Percentiles rank a stretch among this genome's conserved stretches.
Evolutionary conservation across 305 asterid species (phyloP).

Genomic region (Ajuga reptans): DNA sequence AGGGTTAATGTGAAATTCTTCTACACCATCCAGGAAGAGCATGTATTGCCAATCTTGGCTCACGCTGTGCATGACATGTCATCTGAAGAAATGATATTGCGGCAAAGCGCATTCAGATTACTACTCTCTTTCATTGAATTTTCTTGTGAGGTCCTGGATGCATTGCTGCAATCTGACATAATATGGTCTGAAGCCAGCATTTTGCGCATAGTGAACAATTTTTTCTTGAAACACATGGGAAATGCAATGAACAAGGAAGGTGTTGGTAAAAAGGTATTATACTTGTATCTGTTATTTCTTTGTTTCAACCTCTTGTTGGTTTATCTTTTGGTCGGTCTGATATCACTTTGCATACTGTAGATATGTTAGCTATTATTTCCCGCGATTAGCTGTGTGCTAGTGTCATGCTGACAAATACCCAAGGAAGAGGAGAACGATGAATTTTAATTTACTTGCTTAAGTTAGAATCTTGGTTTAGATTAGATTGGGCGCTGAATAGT

Average conservation of each 20-base stretch:
- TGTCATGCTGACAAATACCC: not conserved
- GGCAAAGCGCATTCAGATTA: constrained; percentile 79
- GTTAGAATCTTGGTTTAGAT: not conserved
- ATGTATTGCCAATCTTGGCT: constrained; percentile 67
- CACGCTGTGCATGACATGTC: constrained; percentile 76
- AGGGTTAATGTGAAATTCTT: constrained; percentile 51
- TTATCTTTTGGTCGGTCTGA: not conserved
- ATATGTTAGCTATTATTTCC: no score
- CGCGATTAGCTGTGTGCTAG: not conserved
- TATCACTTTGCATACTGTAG: not conserved
- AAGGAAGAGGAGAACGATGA: not conserved
- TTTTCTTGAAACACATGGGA: constrained; percentile 84
- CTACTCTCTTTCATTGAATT: constrained; percentile 70
- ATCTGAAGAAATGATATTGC: constrained; percentile 67
- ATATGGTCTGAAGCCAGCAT: constrained; percentile 50
- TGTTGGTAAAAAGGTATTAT: constrained; percentile 61
- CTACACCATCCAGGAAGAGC: constrained; percentile 49
- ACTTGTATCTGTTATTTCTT: constrained; percentile 6
- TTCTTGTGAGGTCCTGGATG: constrained; percentile 44
- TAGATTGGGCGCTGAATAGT: not conserved
- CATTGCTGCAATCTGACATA: constrained; percentile 29
- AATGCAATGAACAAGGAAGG: constrained; percentile 71
- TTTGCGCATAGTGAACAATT: constrained; percentile 40
- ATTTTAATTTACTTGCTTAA: not conserved
- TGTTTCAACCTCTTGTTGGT: not conserved